phyloP scores from a whole-genome alignment of 164 flowering plant species.

The Houttuynia cordata region DNA sequence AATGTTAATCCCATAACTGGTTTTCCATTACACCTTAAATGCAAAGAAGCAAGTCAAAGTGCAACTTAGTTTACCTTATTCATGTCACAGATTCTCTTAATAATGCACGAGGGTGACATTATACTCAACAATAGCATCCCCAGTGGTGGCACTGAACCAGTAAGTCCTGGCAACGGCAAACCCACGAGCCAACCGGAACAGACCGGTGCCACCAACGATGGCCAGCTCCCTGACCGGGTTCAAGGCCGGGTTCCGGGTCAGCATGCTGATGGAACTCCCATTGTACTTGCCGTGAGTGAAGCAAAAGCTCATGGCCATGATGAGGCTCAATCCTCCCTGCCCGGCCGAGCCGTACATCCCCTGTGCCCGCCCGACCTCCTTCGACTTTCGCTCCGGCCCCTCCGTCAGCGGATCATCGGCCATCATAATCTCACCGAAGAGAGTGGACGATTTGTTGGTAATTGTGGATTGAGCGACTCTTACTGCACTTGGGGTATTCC shows the following conservation, averaged over 20 bases:
- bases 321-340: conserved; percentile 12
- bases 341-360: conserved; percentile 31
- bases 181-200: conserved; percentile 33
- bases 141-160: conserved; percentile 15
- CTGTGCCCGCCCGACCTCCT: conserved; percentile 40
- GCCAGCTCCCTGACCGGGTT: conserved; percentile 32
- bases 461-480: conserved; percentile 21
- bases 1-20: too few relatives aligned
- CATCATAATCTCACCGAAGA: conserved; percentile 24
- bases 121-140: conserved; percentile 29
- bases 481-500: conserved; percentile 19
- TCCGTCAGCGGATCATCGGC: conserved; percentile 34
- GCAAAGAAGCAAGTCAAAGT: too few relatives aligned
- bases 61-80: too few relatives aligned
- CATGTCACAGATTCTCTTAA: too few relatives aligned
- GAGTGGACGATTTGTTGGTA: conserved; percentile 16
- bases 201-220: conserved; percentile 36
- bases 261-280: conserved; percentile 33
- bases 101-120: too few relatives aligned
- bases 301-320: conserved; percentile 29
- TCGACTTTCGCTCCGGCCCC: conserved; percentile 30
- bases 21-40: too few relatives aligned
- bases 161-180: conserved; percentile 25
- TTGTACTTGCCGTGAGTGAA: conserved; percentile 32
- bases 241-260: conserved; percentile 29